Base-by-base conservation (phyloP, 805 yeast genomes). In the Candida nanaspora region DNA sequence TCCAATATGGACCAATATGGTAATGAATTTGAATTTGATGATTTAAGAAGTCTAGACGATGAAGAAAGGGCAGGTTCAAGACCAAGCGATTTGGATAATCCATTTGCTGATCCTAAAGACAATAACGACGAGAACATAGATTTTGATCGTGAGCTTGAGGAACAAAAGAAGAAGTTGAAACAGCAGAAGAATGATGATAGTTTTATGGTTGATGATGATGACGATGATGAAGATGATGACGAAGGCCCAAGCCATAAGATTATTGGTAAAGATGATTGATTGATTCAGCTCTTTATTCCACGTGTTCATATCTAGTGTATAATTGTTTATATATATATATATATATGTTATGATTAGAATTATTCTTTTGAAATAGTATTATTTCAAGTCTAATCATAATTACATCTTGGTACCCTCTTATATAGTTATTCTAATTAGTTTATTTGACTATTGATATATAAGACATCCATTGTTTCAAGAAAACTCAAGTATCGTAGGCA, bases 21-120 rank as follows among this genome's bases (percentile, higher is more conserved):
- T n/a, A 70, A 70, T 38, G 81, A 76, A 49, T 76, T 76, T 52
- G 82, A 76, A 49, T 69, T 76, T 46, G 81, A 76, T 47, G 82
- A 76, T 51, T 59, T 76, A 41, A 69, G 77, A 29, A 67, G 76
- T 49, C 55, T 75, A 52, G 75, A 77, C 44, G 66, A 70, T 38
- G 72, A 66, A 44, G 59, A 62, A 19, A n/a, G n/a, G 13, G n/a
- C n/a, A n/a, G n/a, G n/a, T n/a, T 14, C 16, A 11, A 19, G 19
- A 25, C 23, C 38, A 13, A 7, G 32, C 7, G 33, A 27, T 4
- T 20, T 40, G 14, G 56, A 50, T 10, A 54, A 61, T 35, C 66
- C 66, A 36, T 61, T 61, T 44, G 59, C 50, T 23, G 65, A 61
- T 41, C 43, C 52, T 9, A 44, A 53, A 27, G 36, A 43, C 10